Percentiles rank a stretch among this genome's conserved stretches.
phyloP scores from a whole-genome alignment of 768 basidiomycete species.

The Neoboletus magnificus region DNA sequence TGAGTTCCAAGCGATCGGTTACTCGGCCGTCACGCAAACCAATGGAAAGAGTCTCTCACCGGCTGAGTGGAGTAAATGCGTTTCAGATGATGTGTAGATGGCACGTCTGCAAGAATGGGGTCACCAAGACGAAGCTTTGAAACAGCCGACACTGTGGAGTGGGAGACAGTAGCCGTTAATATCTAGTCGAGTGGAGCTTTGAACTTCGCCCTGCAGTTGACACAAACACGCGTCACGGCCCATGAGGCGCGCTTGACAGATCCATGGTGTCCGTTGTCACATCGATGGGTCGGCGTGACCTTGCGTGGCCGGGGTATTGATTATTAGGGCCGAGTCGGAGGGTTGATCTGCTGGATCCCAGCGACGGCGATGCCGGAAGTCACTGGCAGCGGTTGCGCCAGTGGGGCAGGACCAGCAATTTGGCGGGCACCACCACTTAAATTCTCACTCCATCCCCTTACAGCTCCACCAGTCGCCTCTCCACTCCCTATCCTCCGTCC shows the following conservation, averaged over 20 bases:
- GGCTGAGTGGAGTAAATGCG: conserved; percentile 22
- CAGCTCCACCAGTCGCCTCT: conserved; percentile 9
- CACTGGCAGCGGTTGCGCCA: conserved; percentile 12
- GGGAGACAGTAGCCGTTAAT: not conserved
- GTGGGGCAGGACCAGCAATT: conserved; percentile 27
- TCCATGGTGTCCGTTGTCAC: not conserved
- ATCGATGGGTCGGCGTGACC: not conserved
- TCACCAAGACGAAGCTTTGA: not conserved
- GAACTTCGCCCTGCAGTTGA: not conserved
- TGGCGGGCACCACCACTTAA: conserved; percentile 27
- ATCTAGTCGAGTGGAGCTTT: conserved; percentile 15
- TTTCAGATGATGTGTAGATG: conserved; percentile 16
- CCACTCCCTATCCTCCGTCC: conserved; percentile 10
- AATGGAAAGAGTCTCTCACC: conserved; percentile 7
- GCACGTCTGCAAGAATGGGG: no score
- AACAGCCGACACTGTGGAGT: not conserved
- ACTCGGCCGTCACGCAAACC: not conserved
- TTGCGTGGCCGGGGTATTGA: not conserved
- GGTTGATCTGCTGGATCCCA: conserved; percentile 1
- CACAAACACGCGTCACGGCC: not conserved
- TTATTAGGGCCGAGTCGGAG: not conserved
- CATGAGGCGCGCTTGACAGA: conserved; percentile 4
- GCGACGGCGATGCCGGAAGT: conserved; percentile 3
- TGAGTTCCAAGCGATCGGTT: not conserved
- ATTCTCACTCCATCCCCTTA: conserved; percentile 13